Percentiles rank a stretch among this genome's conserved stretches.
phyloP scores from a whole-genome alignment of 805 yeast species.

The Myxozyma lipomycoides region DNA sequence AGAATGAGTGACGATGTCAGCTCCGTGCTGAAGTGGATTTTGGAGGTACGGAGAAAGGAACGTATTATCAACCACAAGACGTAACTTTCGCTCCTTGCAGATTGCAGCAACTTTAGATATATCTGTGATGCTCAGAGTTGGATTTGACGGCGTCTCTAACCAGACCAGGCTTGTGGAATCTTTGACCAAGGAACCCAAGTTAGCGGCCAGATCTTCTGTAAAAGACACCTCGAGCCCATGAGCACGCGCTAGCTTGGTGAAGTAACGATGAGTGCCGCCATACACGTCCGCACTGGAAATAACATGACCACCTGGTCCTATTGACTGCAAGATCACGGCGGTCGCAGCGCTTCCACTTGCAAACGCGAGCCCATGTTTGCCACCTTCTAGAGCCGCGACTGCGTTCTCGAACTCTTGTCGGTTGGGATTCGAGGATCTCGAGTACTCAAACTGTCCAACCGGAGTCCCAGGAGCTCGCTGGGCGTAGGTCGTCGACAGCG shows the following conservation, averaged over 20 bases:
- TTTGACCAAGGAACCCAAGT: conserved; percentile 53
- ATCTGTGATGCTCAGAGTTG: conserved; percentile 76
- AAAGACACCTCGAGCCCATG: conserved; percentile 71
- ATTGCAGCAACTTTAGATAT: conserved; percentile 57
- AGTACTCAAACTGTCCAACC: conserved; percentile 74
- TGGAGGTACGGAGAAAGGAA: conserved; percentile 83
- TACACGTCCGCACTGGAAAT: conserved; percentile 80
- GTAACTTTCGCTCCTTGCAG: conserved; percentile 46
- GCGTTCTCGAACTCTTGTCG: conserved; percentile 76
- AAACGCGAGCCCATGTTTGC: conserved; percentile 69
- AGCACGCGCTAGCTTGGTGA: conserved; percentile 76
- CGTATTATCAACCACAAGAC: conserved; percentile 81
- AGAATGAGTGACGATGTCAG: conserved; percentile 82
- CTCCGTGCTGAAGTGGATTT: conserved; percentile 78
- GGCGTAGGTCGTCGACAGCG: conserved; percentile 80
- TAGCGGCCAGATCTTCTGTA: conserved; percentile 58
- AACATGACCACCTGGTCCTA: conserved; percentile 69
- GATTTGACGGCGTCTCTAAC: conserved; percentile 88
- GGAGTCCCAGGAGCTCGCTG: conserved; percentile 76
- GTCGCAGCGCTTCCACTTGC: conserved; percentile 86
- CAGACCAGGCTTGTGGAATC: conserved; percentile 66
- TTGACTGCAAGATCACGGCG: conserved; percentile 67
- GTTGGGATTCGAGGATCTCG: conserved; percentile 83
- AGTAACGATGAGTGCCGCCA: conserved; percentile 89
- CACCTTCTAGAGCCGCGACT: conserved; percentile 74